Evolutionary conservation across 345 rosid species (phyloP), one percentile per base, ranked within the genome.

Genomic region (Mallotus nudiflorus): DNA sequence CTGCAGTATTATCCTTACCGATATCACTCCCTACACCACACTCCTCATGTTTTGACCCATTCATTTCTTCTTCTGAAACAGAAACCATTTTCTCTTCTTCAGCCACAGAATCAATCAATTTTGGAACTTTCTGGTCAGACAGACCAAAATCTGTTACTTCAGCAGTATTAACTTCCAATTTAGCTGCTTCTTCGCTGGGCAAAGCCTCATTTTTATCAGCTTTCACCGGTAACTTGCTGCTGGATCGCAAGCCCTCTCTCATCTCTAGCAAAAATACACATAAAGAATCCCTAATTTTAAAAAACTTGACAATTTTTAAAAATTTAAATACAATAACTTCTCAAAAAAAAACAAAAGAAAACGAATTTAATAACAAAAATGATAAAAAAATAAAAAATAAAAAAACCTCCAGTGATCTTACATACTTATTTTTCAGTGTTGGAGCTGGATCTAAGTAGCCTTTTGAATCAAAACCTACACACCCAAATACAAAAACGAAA

Each of bases 181-280:
- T 63, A 48, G 35, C 68, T 50, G 59, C 25, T 37, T 31, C 68
- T 49, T 19, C 48, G 39, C 56, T 22, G 1, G 74, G 60, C 25
- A 53, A 66, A 46, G 54, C 46, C 69, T 81, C 65, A 54, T 66
- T 69, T 64, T 16, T 53, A 63, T 78, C 82, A 20, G 68, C 70
- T 54, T 72, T 71, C 29, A 18, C 68, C 62, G 8, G 33, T 48
- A 58, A 56, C 71, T 59, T 53, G 19, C 67, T 70, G 12, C 70
- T 39, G 1, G 88, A 84, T 73, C 86, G 70, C 85, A 83, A 61
- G 13, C 82, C 80, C 52, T 71, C 70, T 58, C 59, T 78, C 90
- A 89, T 79, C 69, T 55, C 62, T 66, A 28, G 50, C 67, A 51
- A 65, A 37, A 59, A n/a, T n/a, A n/a, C 10, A 31, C 45, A 65